Evolutionary conservation across 768 basidiomycete species (phyloP).

Genomic region (Tulasnella sp.): DNA sequence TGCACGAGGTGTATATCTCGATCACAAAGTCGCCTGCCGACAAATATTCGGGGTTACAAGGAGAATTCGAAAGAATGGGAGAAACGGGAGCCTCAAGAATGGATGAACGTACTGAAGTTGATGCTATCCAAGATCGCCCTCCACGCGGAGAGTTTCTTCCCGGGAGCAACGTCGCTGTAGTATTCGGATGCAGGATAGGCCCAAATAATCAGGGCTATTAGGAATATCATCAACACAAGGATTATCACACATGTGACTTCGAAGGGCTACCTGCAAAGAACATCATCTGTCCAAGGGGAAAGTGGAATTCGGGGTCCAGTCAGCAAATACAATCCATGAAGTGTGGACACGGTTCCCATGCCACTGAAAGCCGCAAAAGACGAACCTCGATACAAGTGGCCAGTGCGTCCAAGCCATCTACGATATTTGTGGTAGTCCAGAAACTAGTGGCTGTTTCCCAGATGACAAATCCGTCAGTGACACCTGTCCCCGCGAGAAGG

Average conservation of each 20-base stretch:
- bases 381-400: conserved; percentile 72
- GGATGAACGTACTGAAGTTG: conserved; percentile 39
- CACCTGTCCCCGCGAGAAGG: no score
- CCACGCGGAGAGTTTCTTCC: conserved; percentile 39
- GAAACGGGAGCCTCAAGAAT: background rate
- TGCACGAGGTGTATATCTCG: conserved; percentile 54
- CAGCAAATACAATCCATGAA: conserved; percentile 1
- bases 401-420: conserved; percentile 73
- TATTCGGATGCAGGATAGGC: conserved; percentile 70
- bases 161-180: conserved; percentile 23
- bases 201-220: conserved; percentile 56
- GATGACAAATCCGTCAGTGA: no score
- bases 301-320: background rate
- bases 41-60: no score
- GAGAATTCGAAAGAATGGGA: background rate
- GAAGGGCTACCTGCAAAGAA: conserved; percentile 41
- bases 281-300: conserved; percentile 51
- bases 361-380: background rate
- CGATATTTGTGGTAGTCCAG: conserved; percentile 77
- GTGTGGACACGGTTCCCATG: no score
- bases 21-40: conserved; percentile 46
- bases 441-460: conserved; percentile 61
- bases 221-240: background rate
- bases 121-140: conserved; percentile 58
- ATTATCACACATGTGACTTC: background rate